These are phyloP conservation scores for Arctium minus DNA, from an alignment of 129 eudicot genomes.

Conservation along the genomic window DNA sequence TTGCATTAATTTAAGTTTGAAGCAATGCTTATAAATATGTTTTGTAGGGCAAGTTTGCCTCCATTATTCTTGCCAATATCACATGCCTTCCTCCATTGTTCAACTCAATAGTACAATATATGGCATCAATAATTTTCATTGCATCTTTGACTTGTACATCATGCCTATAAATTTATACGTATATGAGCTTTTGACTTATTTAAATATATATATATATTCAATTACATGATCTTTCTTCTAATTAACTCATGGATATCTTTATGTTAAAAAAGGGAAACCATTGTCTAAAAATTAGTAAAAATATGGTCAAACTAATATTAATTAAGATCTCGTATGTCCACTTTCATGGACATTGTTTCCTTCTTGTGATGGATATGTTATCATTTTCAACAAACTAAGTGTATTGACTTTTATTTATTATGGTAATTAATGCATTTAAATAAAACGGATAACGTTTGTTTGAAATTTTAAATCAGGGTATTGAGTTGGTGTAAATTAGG, in stretches of 20 bases:
- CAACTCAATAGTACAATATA: slow-evolving; percentile 3
- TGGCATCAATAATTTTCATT: slow-evolving; percentile 3
- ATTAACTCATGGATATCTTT: background rate
- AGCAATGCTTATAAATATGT: background rate
- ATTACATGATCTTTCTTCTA: background rate
- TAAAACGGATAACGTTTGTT: background rate
- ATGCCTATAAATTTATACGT: slow-evolving; percentile 9
- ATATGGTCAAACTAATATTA: slow-evolving; percentile 19
- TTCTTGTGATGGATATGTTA: slow-evolving; percentile 26
- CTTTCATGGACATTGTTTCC: slow-evolving; percentile 28
- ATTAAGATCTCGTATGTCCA: slow-evolving; percentile 26
- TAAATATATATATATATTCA: background rate
- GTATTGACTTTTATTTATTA: slow-evolving; percentile 14
- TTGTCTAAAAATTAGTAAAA: slow-evolving; percentile 14
- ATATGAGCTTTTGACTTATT: slow-evolving; percentile 7
- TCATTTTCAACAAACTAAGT: slow-evolving; percentile 16
- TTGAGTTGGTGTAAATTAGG: background rate
- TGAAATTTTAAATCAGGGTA: background rate
- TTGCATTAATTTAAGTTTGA: slow-evolving; percentile 19
- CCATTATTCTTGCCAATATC: slow-evolving; percentile 29
- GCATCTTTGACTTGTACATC: slow-evolving; percentile 12
- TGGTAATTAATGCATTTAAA: background rate
- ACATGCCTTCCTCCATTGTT: slow-evolving; percentile 28
- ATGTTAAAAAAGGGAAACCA: slow-evolving; percentile 4
- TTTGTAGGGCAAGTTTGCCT: slow-evolving; percentile 36